Conservation (phyloP, 305 asterid species). For the Vinca major region DNA sequence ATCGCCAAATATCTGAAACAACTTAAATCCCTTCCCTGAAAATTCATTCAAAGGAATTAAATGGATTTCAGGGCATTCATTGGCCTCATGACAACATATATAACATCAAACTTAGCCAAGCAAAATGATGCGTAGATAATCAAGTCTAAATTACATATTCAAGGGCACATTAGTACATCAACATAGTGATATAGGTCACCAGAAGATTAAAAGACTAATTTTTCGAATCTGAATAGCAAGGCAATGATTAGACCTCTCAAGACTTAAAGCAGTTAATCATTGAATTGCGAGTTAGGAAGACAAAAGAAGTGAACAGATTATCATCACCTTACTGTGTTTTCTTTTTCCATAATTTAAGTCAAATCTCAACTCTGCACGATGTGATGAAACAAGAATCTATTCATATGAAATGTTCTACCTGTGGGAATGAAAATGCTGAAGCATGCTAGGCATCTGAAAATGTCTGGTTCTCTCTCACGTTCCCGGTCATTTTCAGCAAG, state of each 20-base stretch:
- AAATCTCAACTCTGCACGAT: too few relatives aligned
- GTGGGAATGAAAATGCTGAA: conserved; percentile 76
- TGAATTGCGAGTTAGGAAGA: background rate
- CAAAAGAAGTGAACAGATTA: background rate
- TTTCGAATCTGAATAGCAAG: background rate
- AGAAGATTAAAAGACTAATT: too few relatives aligned
- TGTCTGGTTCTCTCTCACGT: conserved; percentile 36
- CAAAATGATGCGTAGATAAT: background rate
- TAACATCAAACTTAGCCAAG: background rate
- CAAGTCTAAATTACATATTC: background rate
- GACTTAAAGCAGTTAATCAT: too few relatives aligned
- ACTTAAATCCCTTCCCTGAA: conserved; percentile 59
- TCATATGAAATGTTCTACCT: conserved; percentile 26
- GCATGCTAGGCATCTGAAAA: conserved; percentile 89
- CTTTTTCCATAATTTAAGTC: too few relatives aligned
- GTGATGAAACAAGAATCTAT: too few relatives aligned
- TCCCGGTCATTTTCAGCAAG: conserved; percentile 28
- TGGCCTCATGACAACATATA: background rate
- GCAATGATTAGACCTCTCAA: background rate
- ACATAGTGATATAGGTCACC: background rate
- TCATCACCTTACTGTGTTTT: background rate
- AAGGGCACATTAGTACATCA: background rate
- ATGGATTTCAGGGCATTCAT: background rate
- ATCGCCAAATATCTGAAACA: conserved; percentile 31
- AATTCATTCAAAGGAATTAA: conserved; percentile 14